These are phyloP conservation scores for Corinectria fuckeliana DNA, from an alignment of 2,329 filamentous ascomycete genomes.

Conservation along the genomic window DNA sequence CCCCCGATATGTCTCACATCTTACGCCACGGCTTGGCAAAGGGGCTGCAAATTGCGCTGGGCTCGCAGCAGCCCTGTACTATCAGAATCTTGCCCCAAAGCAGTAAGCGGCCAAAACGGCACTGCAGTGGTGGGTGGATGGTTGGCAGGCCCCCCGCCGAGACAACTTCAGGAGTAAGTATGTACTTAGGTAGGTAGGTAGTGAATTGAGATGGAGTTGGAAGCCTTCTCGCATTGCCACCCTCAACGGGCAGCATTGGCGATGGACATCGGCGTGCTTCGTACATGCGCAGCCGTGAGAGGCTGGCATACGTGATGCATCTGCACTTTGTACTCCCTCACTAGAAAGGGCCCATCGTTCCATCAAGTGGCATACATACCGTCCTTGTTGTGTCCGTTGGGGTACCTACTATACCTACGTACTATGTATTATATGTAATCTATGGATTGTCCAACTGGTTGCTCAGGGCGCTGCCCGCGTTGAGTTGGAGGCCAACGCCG, in stretches of 20 bases:
- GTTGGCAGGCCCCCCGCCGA: not conserved
- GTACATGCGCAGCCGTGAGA: not conserved
- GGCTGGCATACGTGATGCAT: not conserved
- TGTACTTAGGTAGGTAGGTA: not conserved
- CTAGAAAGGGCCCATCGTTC: constrained; percentile 7
- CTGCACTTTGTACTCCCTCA: not conserved
- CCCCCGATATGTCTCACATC: constrained; percentile 24
- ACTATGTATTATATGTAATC: not conserved
- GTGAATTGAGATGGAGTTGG: not conserved
- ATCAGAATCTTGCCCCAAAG: constrained; percentile 14
- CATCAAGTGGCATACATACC: constrained; percentile 10
- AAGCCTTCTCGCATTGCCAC: not conserved
- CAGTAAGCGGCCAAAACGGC: constrained; percentile 16
- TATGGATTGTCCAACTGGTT: constrained; percentile 26
- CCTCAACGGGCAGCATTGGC: not conserved
- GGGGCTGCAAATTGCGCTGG: constrained; percentile 31
- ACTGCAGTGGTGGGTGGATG: constrained; percentile 6
- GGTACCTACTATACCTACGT: constrained; percentile 10
- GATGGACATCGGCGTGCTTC: not conserved
- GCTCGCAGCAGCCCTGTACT: constrained; percentile 16
- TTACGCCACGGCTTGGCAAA: constrained; percentile 24
- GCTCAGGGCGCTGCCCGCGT: constrained; percentile 37
- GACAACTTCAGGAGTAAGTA: not conserved
- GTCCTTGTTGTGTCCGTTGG: constrained; percentile 3
- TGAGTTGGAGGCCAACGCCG: constrained; percentile 14